phyloP scores from a whole-genome alignment of 768 basidiomycete genomes.

The Leccinum disarticulatum region DNA sequence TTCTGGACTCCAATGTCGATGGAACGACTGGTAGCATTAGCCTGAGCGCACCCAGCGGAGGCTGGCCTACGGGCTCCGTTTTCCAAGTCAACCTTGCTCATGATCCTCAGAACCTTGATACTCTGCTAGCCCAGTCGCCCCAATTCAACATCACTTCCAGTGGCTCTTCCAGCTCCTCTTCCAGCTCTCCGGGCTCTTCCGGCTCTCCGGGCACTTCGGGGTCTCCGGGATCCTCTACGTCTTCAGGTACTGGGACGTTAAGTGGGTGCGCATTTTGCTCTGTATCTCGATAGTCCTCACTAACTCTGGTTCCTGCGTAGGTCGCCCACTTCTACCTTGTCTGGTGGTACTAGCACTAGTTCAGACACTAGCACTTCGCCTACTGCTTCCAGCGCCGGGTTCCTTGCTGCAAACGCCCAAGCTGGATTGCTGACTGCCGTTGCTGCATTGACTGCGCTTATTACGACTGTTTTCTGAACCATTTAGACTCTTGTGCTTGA shows the following conservation, averaged over 20 bases:
- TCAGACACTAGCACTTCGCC: conserved; percentile 28
- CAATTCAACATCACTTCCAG: conserved; percentile 52
- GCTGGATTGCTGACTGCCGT: conserved; percentile 36
- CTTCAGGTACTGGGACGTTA: conserved; percentile 12
- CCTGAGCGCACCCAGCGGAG: conserved; percentile 56
- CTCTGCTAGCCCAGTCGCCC: conserved; percentile 70
- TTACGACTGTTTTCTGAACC: conserved; percentile 25
- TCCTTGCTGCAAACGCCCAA: conserved; percentile 27
- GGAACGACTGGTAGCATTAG: conserved; percentile 40
- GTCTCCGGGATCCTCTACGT: conserved; percentile 6
- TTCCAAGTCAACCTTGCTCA: conserved; percentile 76
- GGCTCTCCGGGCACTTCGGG: conserved; percentile 7
- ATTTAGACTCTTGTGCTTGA: not conserved
- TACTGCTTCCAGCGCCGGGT: conserved; percentile 33
- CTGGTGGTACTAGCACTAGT: conserved; percentile 26
- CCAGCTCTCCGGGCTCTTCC: conserved; percentile 14
- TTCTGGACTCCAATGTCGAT: conserved; percentile 56
- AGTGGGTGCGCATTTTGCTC: not conserved
- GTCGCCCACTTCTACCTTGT: conserved; percentile 5
- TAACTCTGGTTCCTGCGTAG: conserved; percentile 8
- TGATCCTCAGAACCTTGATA: conserved; percentile 42
- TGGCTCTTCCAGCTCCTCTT: not conserved
- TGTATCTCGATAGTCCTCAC: not conserved
- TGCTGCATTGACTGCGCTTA: conserved; percentile 37
- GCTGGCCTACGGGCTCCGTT: conserved; percentile 60